Conservation (phyloP, 2,329 filamentous ascomycete genomes). For the Colletotrichum noveboracense region DNA sequence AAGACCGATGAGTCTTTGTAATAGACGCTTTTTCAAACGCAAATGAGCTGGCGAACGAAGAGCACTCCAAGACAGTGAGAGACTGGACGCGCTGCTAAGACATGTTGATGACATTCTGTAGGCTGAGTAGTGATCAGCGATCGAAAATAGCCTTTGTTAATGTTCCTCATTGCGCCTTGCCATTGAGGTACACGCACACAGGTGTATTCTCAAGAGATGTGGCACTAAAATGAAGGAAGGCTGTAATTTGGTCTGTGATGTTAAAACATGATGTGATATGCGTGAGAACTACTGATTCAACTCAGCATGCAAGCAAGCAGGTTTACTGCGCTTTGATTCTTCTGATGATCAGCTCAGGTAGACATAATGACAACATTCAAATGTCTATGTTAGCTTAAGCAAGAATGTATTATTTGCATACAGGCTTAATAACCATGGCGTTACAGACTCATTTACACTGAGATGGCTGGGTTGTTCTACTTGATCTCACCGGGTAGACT, state of each 20-base stretch:
- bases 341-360: not conserved
- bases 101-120: not conserved
- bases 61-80: fast-evolving
- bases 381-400: not conserved
- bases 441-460: no score
- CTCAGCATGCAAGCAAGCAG: no score
- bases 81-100: not conserved
- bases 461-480: no score
- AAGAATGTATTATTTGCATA: no score
- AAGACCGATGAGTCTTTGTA: not conserved
- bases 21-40: fast-evolving
- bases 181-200: not conserved
- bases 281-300: no score
- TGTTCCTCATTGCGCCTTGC: not conserved
- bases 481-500: no score
- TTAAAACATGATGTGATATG: not conserved
- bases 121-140: not conserved
- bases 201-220: fast-evolving
- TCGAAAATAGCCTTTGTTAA: not conserved
- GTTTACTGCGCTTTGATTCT: not conserved
- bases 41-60: not conserved
- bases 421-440: no score
- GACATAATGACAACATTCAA: not conserved
- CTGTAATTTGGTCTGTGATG: not conserved
- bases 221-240: fast-evolving